Base-by-base conservation (phyloP, 345 rosid genomes). In the Ricinus communis region DNA sequence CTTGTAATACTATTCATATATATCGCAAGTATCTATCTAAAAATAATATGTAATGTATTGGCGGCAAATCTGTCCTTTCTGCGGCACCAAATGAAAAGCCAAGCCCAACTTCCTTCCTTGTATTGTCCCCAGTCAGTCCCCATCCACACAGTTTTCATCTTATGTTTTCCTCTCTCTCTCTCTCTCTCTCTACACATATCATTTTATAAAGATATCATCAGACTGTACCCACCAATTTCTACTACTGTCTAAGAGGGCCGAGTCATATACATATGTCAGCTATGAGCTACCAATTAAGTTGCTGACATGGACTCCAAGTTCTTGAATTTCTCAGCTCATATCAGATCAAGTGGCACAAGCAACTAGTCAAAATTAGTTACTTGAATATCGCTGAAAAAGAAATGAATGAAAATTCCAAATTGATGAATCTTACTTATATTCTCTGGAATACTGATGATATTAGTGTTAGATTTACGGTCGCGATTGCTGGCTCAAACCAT, bases 101-200 rank as follows among this genome's bases (percentile, higher is more conserved):
- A 53, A 53, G 1, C 8, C 47, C 5, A 43, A 43, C 47, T 33
- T 33, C 38, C 6, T 12, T 1, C 11, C 4, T 43, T 43, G 43
- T 38, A 43, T 43, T 12, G 47, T 43, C 47, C 47, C 47, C 11
- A 28, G n/a, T 30, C 6, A 57, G 19, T 28, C 62, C 62, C 62
- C 62, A 30, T 28, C 62, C 62, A 57, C 62, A 57, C 21, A 52
- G 16, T n/a, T n/a, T n/a, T n/a, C n/a, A n/a, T n/a, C n/a, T n/a
- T n/a, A n/a, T n/a, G n/a, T n/a, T n/a, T n/a, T n/a, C n/a, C n/a
- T n/a, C n/a, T n/a, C n/a, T n/a, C n/a, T n/a, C n/a, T n/a, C n/a
- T n/a, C n/a, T n/a, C n/a, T n/a, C n/a, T n/a, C n/a, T n/a, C n/a
- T n/a, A n/a, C n/a, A n/a, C n/a, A n/a, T n/a, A n/a, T n/a, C n/a